Conservation (phyloP, 164 flowering plant species). For the Vitis labrusca region DNA sequence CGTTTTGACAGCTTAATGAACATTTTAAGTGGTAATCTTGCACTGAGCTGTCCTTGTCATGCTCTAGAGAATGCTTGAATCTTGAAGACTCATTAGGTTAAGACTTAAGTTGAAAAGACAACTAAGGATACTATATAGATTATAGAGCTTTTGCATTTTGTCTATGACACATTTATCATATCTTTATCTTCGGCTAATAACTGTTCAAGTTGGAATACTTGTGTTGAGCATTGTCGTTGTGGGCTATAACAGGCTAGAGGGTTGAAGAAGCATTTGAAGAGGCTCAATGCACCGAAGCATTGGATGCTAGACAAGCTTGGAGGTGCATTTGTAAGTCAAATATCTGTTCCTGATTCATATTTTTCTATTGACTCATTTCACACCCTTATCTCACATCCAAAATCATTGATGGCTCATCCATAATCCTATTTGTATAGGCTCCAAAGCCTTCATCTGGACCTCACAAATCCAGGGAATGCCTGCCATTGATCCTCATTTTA, state of each 20-base stretch:
- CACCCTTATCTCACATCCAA: not conserved
- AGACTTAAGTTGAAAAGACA: too few relatives aligned
- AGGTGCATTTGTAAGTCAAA: conserved; percentile 38
- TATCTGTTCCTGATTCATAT: not conserved
- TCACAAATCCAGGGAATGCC: conserved; percentile 36
- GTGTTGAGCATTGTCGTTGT: too few relatives aligned
- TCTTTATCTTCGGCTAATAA: too few relatives aligned
- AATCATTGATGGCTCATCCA: not conserved
- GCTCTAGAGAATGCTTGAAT: too few relatives aligned
- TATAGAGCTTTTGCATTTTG: too few relatives aligned
- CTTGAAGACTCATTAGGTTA: too few relatives aligned
- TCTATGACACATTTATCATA: too few relatives aligned
- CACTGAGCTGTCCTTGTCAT: too few relatives aligned
- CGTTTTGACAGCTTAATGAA: too few relatives aligned
- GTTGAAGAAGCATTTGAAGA: conserved; percentile 45
- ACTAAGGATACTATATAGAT: too few relatives aligned
- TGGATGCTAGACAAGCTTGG: conserved; percentile 46
- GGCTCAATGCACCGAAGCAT: conserved; percentile 45
- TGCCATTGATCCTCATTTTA: conserved; percentile 26
- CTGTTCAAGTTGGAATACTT: too few relatives aligned
- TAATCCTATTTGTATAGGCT: conserved; percentile 16
- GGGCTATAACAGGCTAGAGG: conserved; percentile 31
- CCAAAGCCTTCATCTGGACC: conserved; percentile 40
- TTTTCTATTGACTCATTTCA: not conserved
- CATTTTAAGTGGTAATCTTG: too few relatives aligned